Percentiles rank a stretch among this genome's conserved stretches.
Evolutionary conservation across 768 basidiomycete genomes (phyloP).

Genomic region (Kwoniella dejecticola): DNA sequence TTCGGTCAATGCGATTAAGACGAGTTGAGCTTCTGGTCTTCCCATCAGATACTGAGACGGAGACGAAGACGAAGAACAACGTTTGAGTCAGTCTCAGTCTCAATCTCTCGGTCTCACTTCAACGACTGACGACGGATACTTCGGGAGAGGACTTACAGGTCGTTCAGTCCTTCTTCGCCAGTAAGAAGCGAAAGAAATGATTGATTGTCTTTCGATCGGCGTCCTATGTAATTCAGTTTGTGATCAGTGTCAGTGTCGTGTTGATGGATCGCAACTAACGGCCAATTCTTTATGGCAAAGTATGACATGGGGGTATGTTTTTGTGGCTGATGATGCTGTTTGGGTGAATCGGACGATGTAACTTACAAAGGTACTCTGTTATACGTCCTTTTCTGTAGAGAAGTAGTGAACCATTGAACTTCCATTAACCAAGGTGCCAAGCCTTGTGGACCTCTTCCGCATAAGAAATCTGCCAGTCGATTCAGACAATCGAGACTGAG

Average conservation of each 20-base stretch:
- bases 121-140: not conserved
- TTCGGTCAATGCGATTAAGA: slow-evolving; percentile 43
- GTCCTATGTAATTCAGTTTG: slow-evolving; percentile 21
- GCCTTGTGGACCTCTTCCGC: slow-evolving; percentile 26
- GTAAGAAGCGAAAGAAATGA: slow-evolving; percentile 39
- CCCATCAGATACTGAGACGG: slow-evolving; percentile 37
- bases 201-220: slow-evolving; percentile 27
- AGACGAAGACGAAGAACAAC: too few species aligned
- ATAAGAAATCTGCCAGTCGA: slow-evolving; percentile 33
- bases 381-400: slow-evolving; percentile 37
- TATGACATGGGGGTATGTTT: too few species aligned
- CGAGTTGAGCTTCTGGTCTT: slow-evolving; percentile 46
- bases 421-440: slow-evolving; percentile 42
- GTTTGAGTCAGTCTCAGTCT: not conserved
- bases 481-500: slow-evolving; percentile 44
- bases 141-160: slow-evolving; percentile 25
- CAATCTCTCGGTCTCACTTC: not conserved
- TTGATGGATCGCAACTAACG: too few species aligned
- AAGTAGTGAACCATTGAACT: slow-evolving; percentile 36
- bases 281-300: too few species aligned
- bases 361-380: slow-evolving; percentile 42
- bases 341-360: too few species aligned
- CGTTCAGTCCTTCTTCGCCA: slow-evolving; percentile 39
- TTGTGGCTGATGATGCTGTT: not conserved
- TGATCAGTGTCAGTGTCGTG: not conserved